These are phyloP conservation scores for Lactifluus hygrophoroides DNA, from an alignment of 768 basidiomycete genomes.

Conservation along the genomic window DNA sequence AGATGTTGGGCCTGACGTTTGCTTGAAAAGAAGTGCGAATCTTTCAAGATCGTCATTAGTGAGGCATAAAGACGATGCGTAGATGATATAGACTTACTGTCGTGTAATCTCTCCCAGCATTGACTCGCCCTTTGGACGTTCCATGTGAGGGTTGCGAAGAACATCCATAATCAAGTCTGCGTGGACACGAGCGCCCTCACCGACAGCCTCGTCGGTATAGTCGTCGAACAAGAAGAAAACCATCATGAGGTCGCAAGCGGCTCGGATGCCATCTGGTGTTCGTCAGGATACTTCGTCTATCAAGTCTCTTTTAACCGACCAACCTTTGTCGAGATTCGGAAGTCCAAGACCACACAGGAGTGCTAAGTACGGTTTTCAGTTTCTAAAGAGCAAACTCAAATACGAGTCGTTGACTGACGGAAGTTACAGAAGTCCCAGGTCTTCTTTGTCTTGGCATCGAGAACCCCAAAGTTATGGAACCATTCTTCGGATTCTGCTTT, in stretches of 20 bases:
- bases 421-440: conserved; percentile 2
- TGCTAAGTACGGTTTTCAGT: background rate
- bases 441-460: no score
- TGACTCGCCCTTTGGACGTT: conserved; percentile 2
- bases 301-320: background rate
- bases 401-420: background rate
- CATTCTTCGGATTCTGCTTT: background rate
- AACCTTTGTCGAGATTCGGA: conserved; percentile 1
- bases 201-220: conserved; percentile 3
- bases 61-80: background rate
- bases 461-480: background rate
- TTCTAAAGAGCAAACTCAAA: background rate
- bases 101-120: conserved; percentile 10
- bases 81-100: conserved; percentile 1
- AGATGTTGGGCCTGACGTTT: background rate
- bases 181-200: background rate
- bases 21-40: conserved; percentile 1
- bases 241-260: conserved; percentile 6
- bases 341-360: background rate
- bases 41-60: background rate
- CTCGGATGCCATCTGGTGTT: background rate
- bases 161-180: conserved; percentile 1
- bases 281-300: background rate
- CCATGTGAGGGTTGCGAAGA: conserved; percentile 2
- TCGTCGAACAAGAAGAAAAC: conserved; percentile 9